Evolutionary conservation across 495 filamentous ascomycete genomes (phyloP).

Genomic region (Penicillium steckii): DNA sequence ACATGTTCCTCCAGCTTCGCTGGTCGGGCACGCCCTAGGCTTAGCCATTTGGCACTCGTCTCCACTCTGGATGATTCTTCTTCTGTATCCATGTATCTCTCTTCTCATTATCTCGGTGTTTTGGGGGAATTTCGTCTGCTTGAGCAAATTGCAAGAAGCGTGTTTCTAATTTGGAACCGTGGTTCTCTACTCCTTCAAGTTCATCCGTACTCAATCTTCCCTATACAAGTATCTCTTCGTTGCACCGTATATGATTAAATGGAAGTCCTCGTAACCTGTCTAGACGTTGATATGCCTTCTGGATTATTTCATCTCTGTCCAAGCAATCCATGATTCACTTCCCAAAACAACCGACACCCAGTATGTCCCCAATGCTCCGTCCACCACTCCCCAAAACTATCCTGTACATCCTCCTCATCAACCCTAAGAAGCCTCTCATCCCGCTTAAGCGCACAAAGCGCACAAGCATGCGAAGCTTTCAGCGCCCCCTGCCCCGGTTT

Average conservation of each 20-base stretch:
- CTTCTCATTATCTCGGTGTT: conserved; percentile 6
- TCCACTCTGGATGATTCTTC: conserved; percentile 9
- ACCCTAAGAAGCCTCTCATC: conserved; percentile 77
- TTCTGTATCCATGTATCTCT: conserved; percentile 15
- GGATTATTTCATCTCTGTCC: conserved; percentile 63
- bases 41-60: conserved; percentile 14
- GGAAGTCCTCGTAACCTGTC: no score
- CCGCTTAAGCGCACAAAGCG: conserved; percentile 82
- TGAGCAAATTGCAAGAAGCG: background rate
- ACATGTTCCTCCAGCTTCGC: conserved; percentile 10
- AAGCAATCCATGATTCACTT: conserved; percentile 64
- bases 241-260: no score
- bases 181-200: background rate
- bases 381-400: conserved; percentile 97
- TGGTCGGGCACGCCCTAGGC: conserved; percentile 11
- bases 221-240: no score
- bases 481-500: conserved; percentile 53
- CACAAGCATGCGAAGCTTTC: conserved; percentile 74
- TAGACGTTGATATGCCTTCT: no score
- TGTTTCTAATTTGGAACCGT: background rate
- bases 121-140: conserved; percentile 3
- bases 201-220: background rate
- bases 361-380: conserved; percentile 83
- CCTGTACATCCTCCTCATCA: conserved; percentile 69
- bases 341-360: conserved; percentile 82